phyloP scores from a whole-genome alignment of 345 rosid species.

The Cardiospermum halicacabum region DNA sequence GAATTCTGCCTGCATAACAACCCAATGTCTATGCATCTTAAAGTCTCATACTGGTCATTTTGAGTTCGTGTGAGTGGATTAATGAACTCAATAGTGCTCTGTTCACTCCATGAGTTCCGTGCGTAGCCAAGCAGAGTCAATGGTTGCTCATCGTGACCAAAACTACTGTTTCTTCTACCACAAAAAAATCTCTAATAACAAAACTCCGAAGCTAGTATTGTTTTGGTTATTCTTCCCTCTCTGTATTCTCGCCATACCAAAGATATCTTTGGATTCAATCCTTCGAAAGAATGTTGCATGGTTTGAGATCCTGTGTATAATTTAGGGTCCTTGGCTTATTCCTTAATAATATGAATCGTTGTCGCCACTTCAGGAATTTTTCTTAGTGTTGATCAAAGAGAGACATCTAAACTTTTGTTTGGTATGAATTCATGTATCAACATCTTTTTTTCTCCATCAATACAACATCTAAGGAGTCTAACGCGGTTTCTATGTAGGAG shows the following conservation, averaged over 20 bases:
- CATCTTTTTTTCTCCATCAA: too few relatives aligned
- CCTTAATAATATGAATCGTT: neutral
- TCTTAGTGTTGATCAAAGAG: neutral
- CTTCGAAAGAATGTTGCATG: neutral
- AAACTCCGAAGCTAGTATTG: neutral
- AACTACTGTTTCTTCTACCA: neutral
- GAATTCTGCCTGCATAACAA: neutral
- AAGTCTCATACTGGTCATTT: neutral
- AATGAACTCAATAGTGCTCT: neutral
- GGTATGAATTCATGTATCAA: too few relatives aligned
- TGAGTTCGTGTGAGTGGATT: neutral
- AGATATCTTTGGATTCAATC: conserved; percentile 19
- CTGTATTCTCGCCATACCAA: conserved; percentile 26
- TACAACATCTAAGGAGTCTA: too few relatives aligned
- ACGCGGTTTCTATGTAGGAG: too few relatives aligned
- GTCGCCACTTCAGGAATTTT: neutral
- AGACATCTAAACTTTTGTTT: too few relatives aligned
- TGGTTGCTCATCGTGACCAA: neutral
- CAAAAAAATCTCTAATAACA: neutral
- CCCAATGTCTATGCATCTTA: neutral
- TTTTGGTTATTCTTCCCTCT: neutral
- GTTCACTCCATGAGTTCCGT: neutral
- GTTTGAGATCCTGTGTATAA: neutral
- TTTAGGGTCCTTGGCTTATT: neutral
- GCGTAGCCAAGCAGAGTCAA: neutral